Evolutionary conservation across 2,329 filamentous ascomycete genomes (phyloP).

Genomic region (Colletotrichum filicis): DNA sequence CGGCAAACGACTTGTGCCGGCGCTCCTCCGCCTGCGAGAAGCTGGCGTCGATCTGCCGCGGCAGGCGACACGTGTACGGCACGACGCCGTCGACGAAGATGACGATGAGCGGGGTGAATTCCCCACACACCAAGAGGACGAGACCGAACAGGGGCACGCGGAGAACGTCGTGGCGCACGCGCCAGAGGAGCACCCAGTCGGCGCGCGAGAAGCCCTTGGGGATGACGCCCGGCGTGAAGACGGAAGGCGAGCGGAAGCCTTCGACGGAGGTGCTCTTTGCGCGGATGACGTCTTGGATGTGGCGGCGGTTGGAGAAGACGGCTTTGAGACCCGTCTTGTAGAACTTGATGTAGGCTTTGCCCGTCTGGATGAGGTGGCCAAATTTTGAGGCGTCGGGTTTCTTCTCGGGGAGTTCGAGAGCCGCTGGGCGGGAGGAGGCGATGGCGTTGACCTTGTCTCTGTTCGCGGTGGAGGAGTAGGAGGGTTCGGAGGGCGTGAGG

Average conservation of each 20-base stretch:
- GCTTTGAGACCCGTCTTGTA: conserved; percentile 88
- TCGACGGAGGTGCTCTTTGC: conserved; percentile 63
- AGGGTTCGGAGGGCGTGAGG: not conserved
- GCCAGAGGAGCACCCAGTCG: conserved; percentile 75
- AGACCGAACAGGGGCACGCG: conserved; percentile 83
- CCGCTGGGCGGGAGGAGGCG: conserved; percentile 76
- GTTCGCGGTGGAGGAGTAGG: conserved; percentile 2
- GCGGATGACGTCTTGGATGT: conserved; percentile 56
- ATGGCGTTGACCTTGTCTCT: conserved; percentile 73
- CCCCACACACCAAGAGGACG: conserved; percentile 81
- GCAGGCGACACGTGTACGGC: conserved; percentile 85
- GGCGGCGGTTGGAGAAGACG: conserved; percentile 74
- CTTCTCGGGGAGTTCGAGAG: conserved; percentile 71
- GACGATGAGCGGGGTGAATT: conserved; percentile 86
- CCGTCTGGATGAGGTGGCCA: conserved; percentile 62
- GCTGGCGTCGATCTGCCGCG: conserved; percentile 73
- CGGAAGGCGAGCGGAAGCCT: conserved; percentile 63
- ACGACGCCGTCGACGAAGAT: conserved; percentile 76
- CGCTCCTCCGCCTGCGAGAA: conserved; percentile 65
- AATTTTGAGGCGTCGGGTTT: conserved; percentile 55
- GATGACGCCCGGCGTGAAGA: conserved; percentile 46
- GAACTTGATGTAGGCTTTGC: conserved; percentile 83
- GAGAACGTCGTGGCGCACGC: conserved; percentile 78
- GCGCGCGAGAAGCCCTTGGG: conserved; percentile 63
- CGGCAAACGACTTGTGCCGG: conserved; percentile 60